These are phyloP conservation scores for Polygonum aviculare DNA, from an alignment of 148 eudicot species.

Conservation along the genomic window DNA sequence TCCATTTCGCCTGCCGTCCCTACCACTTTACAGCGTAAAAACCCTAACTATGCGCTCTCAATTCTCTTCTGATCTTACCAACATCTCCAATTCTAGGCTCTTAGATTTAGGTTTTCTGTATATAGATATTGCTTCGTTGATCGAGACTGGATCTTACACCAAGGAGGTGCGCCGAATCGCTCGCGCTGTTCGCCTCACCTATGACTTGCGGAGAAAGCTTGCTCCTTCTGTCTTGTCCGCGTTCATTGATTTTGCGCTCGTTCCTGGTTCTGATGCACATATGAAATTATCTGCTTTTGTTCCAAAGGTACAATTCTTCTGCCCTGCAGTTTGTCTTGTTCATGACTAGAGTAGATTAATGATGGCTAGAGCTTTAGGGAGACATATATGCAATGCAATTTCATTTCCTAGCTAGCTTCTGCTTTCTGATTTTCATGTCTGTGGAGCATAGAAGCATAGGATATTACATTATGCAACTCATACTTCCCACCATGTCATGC, in stretches of 20 bases:
- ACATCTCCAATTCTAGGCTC: slow-evolving; percentile 11
- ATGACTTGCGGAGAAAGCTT: slow-evolving; percentile 57
- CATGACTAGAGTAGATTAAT: not conserved
- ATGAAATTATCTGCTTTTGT: slow-evolving; percentile 49
- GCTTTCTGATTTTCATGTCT: not conserved
- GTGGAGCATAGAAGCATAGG: not conserved
- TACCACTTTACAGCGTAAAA: slow-evolving; percentile 55
- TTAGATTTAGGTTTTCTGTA: slow-evolving; percentile 1
- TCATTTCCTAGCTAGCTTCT: not conserved
- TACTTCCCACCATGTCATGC: not conserved
- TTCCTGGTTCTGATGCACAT: slow-evolving; percentile 66
- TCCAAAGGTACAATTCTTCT: slow-evolving; percentile 51
- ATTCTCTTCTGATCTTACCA: not conserved
- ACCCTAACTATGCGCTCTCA: not conserved
- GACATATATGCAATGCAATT: not conserved
- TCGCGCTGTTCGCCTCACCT: slow-evolving; percentile 70
- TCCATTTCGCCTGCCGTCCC: slow-evolving; percentile 40
- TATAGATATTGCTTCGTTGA: slow-evolving; percentile 56
- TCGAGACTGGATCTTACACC: slow-evolving; percentile 65
- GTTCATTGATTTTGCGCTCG: slow-evolving; percentile 62
- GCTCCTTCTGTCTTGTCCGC: slow-evolving; percentile 43
- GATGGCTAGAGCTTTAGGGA: not conserved
- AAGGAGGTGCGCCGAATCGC: slow-evolving; percentile 68
- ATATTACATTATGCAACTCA: not conserved
- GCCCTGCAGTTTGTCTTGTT: not conserved